A percentile compares a stretch with the other conserved stretches of the same genome.
These are phyloP conservation scores for Geotrichum aggregatum DNA, from an alignment of 1,139 yeast genomes.

Conservation along the genomic window DNA sequence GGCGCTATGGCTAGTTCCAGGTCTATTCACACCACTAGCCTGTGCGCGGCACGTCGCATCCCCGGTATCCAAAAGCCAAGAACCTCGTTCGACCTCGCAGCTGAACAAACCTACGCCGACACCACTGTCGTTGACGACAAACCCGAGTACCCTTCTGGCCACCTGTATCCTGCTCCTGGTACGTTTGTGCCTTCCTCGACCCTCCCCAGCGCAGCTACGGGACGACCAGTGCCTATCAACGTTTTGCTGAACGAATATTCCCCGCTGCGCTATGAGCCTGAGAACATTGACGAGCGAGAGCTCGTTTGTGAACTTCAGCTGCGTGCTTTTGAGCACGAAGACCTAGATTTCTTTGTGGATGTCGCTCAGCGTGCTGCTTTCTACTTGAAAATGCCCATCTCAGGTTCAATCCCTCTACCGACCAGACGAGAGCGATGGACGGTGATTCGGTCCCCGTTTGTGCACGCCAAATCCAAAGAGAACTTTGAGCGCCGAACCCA, in stretches of 20 bases:
- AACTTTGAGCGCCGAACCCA: conserved; percentile 87
- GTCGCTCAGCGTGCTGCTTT: conserved; percentile 88
- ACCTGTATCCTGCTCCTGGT: conserved; percentile 30
- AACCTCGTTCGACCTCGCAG: conserved; percentile 5
- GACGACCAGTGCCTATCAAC: conserved; percentile 70
- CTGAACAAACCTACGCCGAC: conserved; percentile 8
- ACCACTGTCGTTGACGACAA: conserved; percentile 25
- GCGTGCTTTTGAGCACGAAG: conserved; percentile 67
- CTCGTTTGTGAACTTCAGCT: conserved; percentile 61
- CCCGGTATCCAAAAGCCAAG: not conserved
- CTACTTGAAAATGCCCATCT: conserved; percentile 79
- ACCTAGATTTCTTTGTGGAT: conserved; percentile 72
- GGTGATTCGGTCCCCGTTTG: conserved; percentile 88
- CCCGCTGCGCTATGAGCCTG: conserved; percentile 65
- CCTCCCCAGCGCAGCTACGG: conserved; percentile 28
- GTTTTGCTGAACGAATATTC: conserved; percentile 79
- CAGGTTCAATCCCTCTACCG: conserved; percentile 64
- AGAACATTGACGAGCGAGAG: conserved; percentile 61
- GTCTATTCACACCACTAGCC: not conserved
- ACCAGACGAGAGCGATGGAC: conserved; percentile 86
- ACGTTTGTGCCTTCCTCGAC: conserved; percentile 30
- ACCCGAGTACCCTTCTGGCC: conserved; percentile 23
- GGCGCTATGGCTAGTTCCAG: not conserved
- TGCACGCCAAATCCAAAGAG: conserved; percentile 90
- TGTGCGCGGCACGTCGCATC: not conserved